Percentiles rank a stretch among this genome's conserved stretches.
These are phyloP conservation scores for Boletellus sp. DNA, from an alignment of 768 basidiomycete species.

Conservation along the genomic window DNA sequence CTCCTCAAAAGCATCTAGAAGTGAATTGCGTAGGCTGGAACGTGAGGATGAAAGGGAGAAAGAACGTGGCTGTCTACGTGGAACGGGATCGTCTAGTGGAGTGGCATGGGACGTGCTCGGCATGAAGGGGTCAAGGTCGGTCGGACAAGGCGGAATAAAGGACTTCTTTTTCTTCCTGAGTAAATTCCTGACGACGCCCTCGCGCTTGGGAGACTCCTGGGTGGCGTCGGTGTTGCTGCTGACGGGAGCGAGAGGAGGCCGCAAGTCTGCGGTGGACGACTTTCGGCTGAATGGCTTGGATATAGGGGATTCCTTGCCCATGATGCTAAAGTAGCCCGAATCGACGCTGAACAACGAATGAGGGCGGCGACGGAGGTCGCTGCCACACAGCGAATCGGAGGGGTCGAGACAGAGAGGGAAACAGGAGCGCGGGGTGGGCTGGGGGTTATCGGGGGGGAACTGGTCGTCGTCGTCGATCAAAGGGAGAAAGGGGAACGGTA, in stretches of 20 bases:
- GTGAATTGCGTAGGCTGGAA: constrained; percentile 6
- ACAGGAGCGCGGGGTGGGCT: constrained; percentile 22
- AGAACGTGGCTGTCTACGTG: not conserved
- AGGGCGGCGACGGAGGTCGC: constrained; percentile 11
- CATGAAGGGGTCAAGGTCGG: constrained; percentile 8
- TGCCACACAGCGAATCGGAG: not conserved
- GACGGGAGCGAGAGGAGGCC: constrained; percentile 8
- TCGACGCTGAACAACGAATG: constrained; percentile 25
- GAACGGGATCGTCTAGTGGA: not conserved
- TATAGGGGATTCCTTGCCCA: constrained; percentile 21
- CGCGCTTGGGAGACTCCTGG: constrained; percentile 19
- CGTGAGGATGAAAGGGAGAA: not conserved
- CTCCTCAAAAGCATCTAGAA: constrained; percentile 21
- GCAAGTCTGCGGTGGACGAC: constrained; percentile 11
- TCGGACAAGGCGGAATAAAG: not conserved
- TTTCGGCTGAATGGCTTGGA: constrained; percentile 10
- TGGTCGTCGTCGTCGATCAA: constrained; percentile 15
- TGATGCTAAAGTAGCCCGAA: constrained; percentile 28
- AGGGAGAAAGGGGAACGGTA: constrained; percentile 13
- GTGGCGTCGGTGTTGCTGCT: not conserved
- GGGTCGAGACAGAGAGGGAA: constrained; percentile 6
- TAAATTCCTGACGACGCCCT: constrained; percentile 14
- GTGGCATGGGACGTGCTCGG: not conserved
- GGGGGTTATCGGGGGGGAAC: constrained; percentile 9
- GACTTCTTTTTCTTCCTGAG: constrained; percentile 27